Conservation (phyloP, 2,329 filamentous ascomycete species). For the Pestalotiopsis sp. region DNA sequence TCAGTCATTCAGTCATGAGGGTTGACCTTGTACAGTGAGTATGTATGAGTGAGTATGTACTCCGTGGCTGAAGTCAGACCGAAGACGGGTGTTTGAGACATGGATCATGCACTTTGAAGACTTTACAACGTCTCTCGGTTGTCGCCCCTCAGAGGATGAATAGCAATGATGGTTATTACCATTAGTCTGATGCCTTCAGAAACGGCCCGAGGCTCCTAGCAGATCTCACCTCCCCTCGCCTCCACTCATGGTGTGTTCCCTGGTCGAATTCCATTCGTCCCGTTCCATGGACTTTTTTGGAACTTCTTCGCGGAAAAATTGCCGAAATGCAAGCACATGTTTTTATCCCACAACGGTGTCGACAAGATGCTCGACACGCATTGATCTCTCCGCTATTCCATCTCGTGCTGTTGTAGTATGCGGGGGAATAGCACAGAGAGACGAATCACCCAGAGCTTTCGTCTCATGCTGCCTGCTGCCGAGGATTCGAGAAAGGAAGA, state of each 20-base stretch:
- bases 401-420: neutral
- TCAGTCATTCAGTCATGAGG: neutral
- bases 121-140: neutral
- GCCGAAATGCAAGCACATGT: neutral
- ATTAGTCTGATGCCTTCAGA: neutral
- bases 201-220: neutral
- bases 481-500: neutral
- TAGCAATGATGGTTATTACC: neutral
- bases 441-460: no score
- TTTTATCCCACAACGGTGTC: neutral
- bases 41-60: neutral
- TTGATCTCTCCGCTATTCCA: neutral
- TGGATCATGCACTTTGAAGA: neutral
- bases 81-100: neutral
- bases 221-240: neutral
- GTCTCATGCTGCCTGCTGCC: neutral
- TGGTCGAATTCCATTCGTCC: neutral
- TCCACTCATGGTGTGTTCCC: neutral
- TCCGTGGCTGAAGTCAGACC: neutral
- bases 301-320: neutral
- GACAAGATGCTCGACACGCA: neutral
- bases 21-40: neutral
- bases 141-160: neutral
- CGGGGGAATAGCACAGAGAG: neutral
- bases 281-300: neutral